A percentile compares a stretch with the other conserved stretches of the same genome.
Evolutionary conservation across 371 early-diverging fungal species (phyloP).

Genomic region (Saksenaea vasiformis): DNA sequence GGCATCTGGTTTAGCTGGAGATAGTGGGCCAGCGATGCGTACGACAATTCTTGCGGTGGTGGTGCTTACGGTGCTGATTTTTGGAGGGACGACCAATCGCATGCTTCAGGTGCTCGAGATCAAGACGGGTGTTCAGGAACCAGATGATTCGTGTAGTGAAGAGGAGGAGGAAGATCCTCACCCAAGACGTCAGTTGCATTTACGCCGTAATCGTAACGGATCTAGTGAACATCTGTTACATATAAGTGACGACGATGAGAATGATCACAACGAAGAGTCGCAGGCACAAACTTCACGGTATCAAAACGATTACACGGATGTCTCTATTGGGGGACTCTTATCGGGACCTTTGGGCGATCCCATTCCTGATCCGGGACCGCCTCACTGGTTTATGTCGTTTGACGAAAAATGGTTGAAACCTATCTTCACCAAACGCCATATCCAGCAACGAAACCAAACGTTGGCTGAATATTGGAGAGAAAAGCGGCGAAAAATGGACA

Average conservation of each 20-base stretch:
- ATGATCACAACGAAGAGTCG: slow-evolving; percentile 14
- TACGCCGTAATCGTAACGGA: slow-evolving; percentile 13
- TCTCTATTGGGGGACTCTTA: slow-evolving; percentile 41
- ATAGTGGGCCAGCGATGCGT: slow-evolving; percentile 69
- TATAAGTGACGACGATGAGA: slow-evolving; percentile 25
- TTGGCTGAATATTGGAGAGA: slow-evolving; percentile 52
- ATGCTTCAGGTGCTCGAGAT: slow-evolving; percentile 79
- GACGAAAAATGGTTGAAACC: slow-evolving; percentile 83
- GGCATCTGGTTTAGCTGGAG: slow-evolving; percentile 78
- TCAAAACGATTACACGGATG: slow-evolving; percentile 27
- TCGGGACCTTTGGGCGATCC: slow-evolving; percentile 58
- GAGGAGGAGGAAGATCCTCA: slow-evolving; percentile 54
- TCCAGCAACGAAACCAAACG: slow-evolving; percentile 46
- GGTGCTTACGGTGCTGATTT: slow-evolving; percentile 82
- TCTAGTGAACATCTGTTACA: slow-evolving; percentile 21
- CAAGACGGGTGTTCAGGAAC: slow-evolving; percentile 71
- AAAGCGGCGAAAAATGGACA: slow-evolving; percentile 51
- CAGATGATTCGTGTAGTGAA: slow-evolving; percentile 54
- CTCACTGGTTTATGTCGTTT: slow-evolving; percentile 87
- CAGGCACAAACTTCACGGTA: slow-evolving; percentile 19
- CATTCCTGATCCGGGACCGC: slow-evolving; percentile 51
- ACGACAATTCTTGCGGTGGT: slow-evolving; percentile 91
- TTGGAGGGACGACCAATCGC: slow-evolving; percentile 87
- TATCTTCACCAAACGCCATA: slow-evolving; percentile 59
- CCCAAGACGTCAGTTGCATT: slow-evolving; percentile 20